Conservation (phyloP, 495 filamentous ascomycete genomes). For the Xylaria grammica region DNA sequence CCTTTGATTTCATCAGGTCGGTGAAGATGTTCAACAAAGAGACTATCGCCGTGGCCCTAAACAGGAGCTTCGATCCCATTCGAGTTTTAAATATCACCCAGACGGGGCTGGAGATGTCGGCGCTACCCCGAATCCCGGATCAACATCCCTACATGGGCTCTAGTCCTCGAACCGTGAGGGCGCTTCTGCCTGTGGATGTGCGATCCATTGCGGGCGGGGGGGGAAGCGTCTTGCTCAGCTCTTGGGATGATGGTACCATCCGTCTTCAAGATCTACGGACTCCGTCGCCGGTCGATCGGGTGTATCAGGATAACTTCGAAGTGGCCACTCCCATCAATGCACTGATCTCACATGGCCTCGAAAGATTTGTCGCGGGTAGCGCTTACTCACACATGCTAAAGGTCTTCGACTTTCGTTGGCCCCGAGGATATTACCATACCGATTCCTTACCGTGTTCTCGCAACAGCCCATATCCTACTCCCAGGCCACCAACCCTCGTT, state of each 20-base stretch:
- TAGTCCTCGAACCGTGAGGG: slow-evolving; percentile 32
- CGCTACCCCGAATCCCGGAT: slow-evolving; percentile 23
- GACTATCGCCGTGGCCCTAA: slow-evolving; percentile 43
- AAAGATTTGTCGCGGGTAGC: slow-evolving; percentile 50
- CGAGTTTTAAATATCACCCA: slow-evolving; percentile 46
- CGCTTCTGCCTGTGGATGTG: slow-evolving; percentile 45
- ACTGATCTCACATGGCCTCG: slow-evolving; percentile 47
- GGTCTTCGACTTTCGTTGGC: slow-evolving; percentile 56
- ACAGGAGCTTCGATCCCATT: slow-evolving; percentile 41
- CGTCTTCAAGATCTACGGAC: slow-evolving; percentile 52
- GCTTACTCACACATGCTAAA: slow-evolving; percentile 43
- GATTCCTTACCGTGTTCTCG: slow-evolving; percentile 44
- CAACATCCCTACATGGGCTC: not conserved
- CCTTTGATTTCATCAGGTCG: slow-evolving; percentile 34
- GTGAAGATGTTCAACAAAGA: slow-evolving; percentile 45
- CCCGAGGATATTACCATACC: slow-evolving; percentile 50
- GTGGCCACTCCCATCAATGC: slow-evolving; percentile 43
- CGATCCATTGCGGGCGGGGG: slow-evolving; percentile 32
- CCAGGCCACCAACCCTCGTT: slow-evolving; percentile 30
- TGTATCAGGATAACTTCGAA: slow-evolving; percentile 54
- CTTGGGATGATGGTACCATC: slow-evolving; percentile 53
- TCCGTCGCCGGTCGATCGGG: slow-evolving; percentile 37
- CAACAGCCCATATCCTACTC: slow-evolving; percentile 40
- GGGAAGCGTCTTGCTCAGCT: slow-evolving; percentile 47
- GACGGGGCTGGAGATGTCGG: slow-evolving; percentile 39